These are phyloP conservation scores for Kuraishia ogatae DNA, from an alignment of 805 yeast species.

Conservation along the genomic window DNA sequence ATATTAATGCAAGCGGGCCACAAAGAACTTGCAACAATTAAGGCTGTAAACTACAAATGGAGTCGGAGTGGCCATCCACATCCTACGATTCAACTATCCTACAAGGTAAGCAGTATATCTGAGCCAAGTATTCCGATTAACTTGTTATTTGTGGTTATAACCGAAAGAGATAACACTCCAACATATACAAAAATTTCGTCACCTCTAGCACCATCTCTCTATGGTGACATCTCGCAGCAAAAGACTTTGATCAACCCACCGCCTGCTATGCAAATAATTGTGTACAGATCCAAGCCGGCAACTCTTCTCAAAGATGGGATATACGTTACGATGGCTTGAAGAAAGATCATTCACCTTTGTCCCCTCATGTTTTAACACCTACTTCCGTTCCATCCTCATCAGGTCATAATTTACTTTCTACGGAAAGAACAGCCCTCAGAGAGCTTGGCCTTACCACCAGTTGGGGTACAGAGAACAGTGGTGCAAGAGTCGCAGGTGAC, in stretches of 20 bases:
- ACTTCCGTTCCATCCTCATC: not conserved
- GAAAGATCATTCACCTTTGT: not conserved
- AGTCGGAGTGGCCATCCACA: too few species aligned
- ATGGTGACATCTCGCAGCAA: not conserved
- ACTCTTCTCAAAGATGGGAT: not conserved
- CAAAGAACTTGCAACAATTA: too few species aligned
- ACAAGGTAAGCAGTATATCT: not conserved
- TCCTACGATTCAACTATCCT: not conserved
- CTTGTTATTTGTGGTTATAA: not conserved
- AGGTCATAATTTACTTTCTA: constrained; percentile 65
- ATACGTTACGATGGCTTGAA: not conserved
- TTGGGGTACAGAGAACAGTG: constrained; percentile 96
- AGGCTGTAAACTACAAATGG: too few species aligned
- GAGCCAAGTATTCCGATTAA: not conserved
- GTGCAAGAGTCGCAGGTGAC: constrained; percentile 99
- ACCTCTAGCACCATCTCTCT: not conserved
- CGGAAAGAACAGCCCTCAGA: constrained; percentile 99
- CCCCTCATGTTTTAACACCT: not conserved
- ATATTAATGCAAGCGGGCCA: too few species aligned
- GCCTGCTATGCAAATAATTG: not conserved
- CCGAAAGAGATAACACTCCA: not conserved
- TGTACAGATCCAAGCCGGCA: not conserved
- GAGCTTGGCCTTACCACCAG: constrained; percentile 99
- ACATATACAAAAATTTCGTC: not conserved
- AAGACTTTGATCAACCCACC: not conserved